Base-by-base conservation (phyloP, 768 basidiomycete species). In the Macrolepiota dolichaula region DNA sequence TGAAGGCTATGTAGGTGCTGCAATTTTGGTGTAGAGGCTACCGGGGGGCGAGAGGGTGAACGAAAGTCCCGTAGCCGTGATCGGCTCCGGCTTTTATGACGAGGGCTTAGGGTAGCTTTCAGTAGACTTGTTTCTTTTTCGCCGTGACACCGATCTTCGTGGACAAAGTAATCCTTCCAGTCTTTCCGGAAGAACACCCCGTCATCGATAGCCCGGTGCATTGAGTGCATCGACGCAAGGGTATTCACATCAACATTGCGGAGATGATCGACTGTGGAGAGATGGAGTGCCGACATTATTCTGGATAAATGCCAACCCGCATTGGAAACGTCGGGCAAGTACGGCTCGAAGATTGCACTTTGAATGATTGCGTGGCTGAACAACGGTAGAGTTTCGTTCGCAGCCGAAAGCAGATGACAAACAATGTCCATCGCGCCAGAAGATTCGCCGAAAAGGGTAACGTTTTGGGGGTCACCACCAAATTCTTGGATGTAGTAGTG, bases 291-390 rank as follows among this genome's bases (percentile, higher is more conserved):
- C 13, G 81, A 81, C 77, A 91, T 81, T 35, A 85, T 73, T 22
- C 86, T 81, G 12, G 84, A 85, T 47, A 92, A 78, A 50, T 88
- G 84, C 79, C 84, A 87, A 22, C 88, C 88, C 3, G 86, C 86
- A 37, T 77, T 76, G 22, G 76, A 72, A 22, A 88, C 76, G 65
- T 84, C 81, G 0, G 88, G 87, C 5, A 89, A 71, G 62, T 78
- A 84, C 58, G 81, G 77, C 24, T 91, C 87, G 59, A 89, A 71
- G 36, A 88, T 75, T 4, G 86, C 81, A 55, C 86, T 89, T 69
- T 92, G 91, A n/a, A 89, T 73, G 65, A 92, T 88, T 10, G 88
- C 86, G 12, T 89, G 89, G 60, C 84, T 77, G 73, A 92, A 91
- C 29, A 91, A 70, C 17, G 87, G 89, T 2, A 72, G 69, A 1